Evolutionary conservation across 306 rosid genomes (phyloP).

Genomic region (Acacia crassicarpa): DNA sequence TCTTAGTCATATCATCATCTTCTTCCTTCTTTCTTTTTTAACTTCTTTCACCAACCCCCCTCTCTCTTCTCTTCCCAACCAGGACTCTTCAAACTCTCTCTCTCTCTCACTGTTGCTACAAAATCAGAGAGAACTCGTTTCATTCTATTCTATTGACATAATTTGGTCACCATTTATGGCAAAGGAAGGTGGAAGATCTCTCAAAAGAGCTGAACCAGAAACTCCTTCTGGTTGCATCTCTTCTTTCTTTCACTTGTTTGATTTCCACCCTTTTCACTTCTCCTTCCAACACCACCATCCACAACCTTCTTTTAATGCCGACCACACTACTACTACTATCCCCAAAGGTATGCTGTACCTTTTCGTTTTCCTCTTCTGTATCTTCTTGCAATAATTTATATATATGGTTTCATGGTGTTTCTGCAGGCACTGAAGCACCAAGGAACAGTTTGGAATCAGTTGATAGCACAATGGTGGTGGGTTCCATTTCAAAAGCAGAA

Average conservation of each 20-base stretch:
- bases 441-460: slow-evolving; percentile 79
- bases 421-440: slow-evolving; percentile 77
- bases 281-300: slow-evolving; percentile 36
- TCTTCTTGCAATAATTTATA: background rate
- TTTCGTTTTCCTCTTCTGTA: background rate
- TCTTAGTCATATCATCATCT: slow-evolving; percentile 42
- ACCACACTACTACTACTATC: slow-evolving; percentile 17
- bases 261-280: slow-evolving; percentile 67
- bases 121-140: slow-evolving; percentile 24
- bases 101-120: background rate
- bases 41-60: slow-evolving; percentile 9
- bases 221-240: slow-evolving; percentile 77
- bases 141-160: slow-evolving; percentile 30
- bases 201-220: slow-evolving; percentile 44
- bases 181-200: slow-evolving; percentile 51
- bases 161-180: slow-evolving; percentile 49
- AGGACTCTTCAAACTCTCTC: slow-evolving; percentile 1
- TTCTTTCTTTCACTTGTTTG: slow-evolving; percentile 78
- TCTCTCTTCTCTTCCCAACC: slow-evolving; percentile 52
- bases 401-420: background rate
- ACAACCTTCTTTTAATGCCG: slow-evolving; percentile 30
- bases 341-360: slow-evolving; percentile 48
- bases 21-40: slow-evolving; percentile 39
- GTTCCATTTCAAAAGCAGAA: slow-evolving; percentile 52
- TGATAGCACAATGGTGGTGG: slow-evolving; percentile 16